Evolutionary conservation across 2,329 filamentous ascomycete species (phyloP).

Genomic region (Talaromyces piceae): DNA sequence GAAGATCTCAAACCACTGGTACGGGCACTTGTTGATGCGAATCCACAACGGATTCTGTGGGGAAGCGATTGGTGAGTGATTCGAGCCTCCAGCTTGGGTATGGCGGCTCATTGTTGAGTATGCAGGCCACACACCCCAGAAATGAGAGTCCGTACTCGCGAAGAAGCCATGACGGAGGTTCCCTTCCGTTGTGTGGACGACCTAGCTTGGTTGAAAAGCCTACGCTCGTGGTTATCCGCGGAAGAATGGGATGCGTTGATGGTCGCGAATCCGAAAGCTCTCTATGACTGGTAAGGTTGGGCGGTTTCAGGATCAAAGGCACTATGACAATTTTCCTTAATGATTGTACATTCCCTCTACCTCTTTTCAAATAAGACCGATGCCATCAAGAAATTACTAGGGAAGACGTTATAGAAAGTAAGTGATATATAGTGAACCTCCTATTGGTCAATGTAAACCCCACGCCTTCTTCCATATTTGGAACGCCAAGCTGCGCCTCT

Average conservation of each 20-base stretch:
- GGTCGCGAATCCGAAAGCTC: conserved; percentile 15
- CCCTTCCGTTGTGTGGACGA: conserved; percentile 21
- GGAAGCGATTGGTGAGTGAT: conserved; percentile 32
- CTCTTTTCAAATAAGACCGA: no score
- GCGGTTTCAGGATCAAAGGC: background rate
- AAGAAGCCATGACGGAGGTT: conserved; percentile 28
- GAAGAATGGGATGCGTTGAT: conserved; percentile 20
- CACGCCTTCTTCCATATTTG: background rate
- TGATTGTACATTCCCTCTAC: background rate
- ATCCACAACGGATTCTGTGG: conserved; percentile 28
- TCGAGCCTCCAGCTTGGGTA: background rate
- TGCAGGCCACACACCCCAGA: conserved; percentile 31
- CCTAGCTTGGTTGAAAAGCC: conserved; percentile 19
- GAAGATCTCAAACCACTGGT: conserved; percentile 26
- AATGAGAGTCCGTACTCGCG: conserved; percentile 28
- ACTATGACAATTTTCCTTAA: background rate
- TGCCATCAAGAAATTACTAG: no score
- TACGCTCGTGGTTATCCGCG: conserved; percentile 19
- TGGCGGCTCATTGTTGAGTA: background rate
- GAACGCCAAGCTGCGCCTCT: background rate
- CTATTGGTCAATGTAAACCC: background rate
- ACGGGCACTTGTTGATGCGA: conserved; percentile 24
- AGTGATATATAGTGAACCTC: background rate
- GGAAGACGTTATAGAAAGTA: no score
- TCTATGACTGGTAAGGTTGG: conserved; percentile 15